These are phyloP conservation scores for Pythium sukuiense DNA, from an alignment of 352 stramenopile genomes.

Conservation along the genomic window DNA sequence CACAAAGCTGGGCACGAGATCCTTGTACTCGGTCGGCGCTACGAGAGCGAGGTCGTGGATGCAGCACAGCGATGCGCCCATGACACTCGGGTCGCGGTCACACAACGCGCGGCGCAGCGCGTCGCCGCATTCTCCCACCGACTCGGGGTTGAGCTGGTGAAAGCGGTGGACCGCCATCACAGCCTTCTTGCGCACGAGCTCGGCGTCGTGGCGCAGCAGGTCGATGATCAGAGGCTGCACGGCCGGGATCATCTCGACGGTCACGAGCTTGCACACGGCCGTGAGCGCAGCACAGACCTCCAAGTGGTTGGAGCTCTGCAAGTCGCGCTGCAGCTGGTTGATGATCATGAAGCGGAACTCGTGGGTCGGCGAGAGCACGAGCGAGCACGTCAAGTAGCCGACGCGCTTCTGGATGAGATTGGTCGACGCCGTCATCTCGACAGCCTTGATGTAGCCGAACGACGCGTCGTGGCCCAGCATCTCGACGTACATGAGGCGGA, in stretches of 20 bases:
- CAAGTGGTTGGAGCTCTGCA: constrained; percentile 90
- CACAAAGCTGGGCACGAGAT: constrained; percentile 98
- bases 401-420: constrained; percentile 99
- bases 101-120: constrained; percentile 96
- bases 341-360: constrained; percentile 99
- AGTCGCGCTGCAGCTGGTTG: constrained; percentile 98
- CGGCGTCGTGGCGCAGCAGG: constrained; percentile 94
- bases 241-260: constrained; percentile 98
- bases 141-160: constrained; percentile 97
- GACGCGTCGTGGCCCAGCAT: constrained; percentile 99
- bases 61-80: constrained; percentile 95
- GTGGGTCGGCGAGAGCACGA: constrained; percentile 97
- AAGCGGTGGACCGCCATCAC: constrained; percentile 98
- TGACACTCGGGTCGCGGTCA: constrained; percentile 98
- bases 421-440: constrained; percentile 97
- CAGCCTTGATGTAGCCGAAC: constrained; percentile 98
- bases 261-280: constrained; percentile 96
- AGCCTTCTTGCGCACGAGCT: constrained; percentile 99
- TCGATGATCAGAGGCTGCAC: constrained; percentile 95
- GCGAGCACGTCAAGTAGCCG: constrained; percentile 94
- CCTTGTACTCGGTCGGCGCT: constrained; percentile 95
- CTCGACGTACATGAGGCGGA: constrained; percentile 99
- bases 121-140: constrained; percentile 87
- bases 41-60: constrained; percentile 92
- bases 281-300: constrained; percentile 96